phyloP scores from a whole-genome alignment of 208 protist genomes.

The Crithidia expoeki region DNA sequence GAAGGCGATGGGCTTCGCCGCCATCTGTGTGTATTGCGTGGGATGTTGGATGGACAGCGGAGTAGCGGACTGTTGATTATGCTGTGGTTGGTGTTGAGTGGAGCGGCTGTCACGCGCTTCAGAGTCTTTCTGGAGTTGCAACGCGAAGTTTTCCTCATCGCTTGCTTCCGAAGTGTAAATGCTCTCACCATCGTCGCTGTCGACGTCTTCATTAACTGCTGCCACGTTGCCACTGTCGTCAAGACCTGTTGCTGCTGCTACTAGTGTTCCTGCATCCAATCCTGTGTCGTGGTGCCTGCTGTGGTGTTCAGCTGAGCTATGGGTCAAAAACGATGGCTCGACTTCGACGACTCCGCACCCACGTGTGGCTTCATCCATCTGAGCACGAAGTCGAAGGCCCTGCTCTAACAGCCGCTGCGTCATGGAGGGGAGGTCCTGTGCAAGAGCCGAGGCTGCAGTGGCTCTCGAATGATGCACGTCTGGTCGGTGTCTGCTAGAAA shows the following conservation, averaged over 20 bases:
- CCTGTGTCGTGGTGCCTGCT: background rate
- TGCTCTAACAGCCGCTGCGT: constrained; percentile 48
- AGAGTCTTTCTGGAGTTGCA: constrained; percentile 42
- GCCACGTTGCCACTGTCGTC: constrained; percentile 2
- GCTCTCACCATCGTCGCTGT: constrained; percentile 30
- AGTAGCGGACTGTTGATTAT: background rate
- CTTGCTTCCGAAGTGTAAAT: constrained; percentile 55
- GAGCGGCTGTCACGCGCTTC: constrained; percentile 25
- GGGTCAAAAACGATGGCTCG: background rate
- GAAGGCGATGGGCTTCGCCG: background rate
- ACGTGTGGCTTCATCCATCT: constrained; percentile 47
- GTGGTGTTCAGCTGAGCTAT: background rate
- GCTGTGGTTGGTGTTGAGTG: constrained; percentile 6
- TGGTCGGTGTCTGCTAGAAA: no score
- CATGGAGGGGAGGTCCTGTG: constrained; percentile 11
- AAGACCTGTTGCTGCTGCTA: background rate
- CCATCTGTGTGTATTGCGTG: background rate
- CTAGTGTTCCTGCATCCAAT: background rate
- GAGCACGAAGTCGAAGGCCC: constrained; percentile 43
- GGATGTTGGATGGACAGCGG: background rate
- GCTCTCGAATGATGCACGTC: background rate
- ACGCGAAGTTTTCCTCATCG: constrained; percentile 49
- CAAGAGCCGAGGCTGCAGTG: background rate
- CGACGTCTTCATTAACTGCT: background rate
- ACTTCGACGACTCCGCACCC: background rate